These are phyloP conservation scores for Gaultheria prostrata DNA, from an alignment of 148 eudicot species.

Conservation along the genomic window DNA sequence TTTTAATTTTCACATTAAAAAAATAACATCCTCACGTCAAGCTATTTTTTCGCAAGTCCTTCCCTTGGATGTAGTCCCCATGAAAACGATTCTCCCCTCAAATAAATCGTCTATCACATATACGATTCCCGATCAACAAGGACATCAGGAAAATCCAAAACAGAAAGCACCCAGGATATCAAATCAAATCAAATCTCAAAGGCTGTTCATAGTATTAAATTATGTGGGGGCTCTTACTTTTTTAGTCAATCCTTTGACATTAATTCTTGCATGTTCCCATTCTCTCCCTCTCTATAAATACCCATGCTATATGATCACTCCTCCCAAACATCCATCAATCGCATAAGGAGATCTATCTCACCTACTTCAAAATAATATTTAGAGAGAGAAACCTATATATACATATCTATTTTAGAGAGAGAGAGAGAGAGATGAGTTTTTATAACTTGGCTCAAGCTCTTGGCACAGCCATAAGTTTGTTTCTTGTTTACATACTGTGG, in stretches of 20 bases:
- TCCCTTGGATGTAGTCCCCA: too few species aligned
- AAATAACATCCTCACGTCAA: too few species aligned
- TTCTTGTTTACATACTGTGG: constrained; percentile 37
- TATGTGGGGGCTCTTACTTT: too few species aligned
- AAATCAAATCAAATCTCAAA: too few species aligned
- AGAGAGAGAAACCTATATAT: not conserved
- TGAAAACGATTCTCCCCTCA: too few species aligned
- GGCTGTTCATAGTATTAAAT: not conserved
- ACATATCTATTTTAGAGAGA: constrained; percentile 4
- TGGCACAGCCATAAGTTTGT: constrained; percentile 15
- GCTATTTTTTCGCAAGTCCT: too few species aligned
- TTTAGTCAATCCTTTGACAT: not conserved
- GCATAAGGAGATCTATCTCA: not conserved
- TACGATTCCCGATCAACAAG: too few species aligned
- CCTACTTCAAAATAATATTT: not conserved
- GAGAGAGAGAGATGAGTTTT: constrained; percentile 19
- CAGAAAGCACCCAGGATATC: too few species aligned
- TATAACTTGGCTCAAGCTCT: constrained; percentile 9
- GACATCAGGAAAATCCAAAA: not conserved
- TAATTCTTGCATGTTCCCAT: not conserved
- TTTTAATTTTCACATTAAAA: too few species aligned
- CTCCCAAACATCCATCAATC: not conserved
- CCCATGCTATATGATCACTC: not conserved
- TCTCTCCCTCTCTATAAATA: not conserved
- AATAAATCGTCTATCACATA: too few species aligned